Evolutionary conservation across 1,139 yeast species (phyloP), one percentile per base, ranked within the genome.

Genomic region (Debaryomyces robertsiae): DNA sequence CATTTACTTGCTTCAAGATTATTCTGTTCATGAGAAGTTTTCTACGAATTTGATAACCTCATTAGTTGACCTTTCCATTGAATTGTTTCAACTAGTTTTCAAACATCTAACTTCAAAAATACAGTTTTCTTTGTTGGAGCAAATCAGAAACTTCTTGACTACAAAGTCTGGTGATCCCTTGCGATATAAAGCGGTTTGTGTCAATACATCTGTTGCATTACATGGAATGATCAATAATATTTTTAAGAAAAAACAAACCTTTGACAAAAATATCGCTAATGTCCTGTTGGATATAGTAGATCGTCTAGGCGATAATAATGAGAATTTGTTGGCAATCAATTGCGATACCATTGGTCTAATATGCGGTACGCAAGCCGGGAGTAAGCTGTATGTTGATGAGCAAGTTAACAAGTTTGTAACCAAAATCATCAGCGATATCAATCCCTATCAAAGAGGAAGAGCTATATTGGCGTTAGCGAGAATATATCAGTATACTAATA

Each of bases 81-180:
- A 84, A 45, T 69, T 90, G 4, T 87, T 90, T 54, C 82, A 86
- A 9, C 56, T 76, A 6, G 73, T 85, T 0, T 85, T 93, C 50
- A 89, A 95, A 0, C 70, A 75, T 45, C 75, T 93, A 51, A 79
- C 91, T n/a, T 63, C 79, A 7, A 87, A 89, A 47, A 85, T 93
- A 42, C 97, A 93, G 55, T 83, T 85, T 43, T 89, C 97, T 1
- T 72, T 93, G 27, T 62, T 93, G 35, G 98, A 91, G 50, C 90
- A 84, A 45, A 65, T 93, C 46, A 74, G 91, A 50, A 69, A 82
- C 3, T 77, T 83, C 6, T 48, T 69, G 13, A 61, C 64, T 2
- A 54, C 69, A 1, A 54, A 55, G 27, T 43, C 56, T 1, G 47
- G 58, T 14, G 72, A 67, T 39, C 65, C 67, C 0, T 49, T 66